phyloP scores from a whole-genome alignment of 2,329 filamentous ascomycete genomes.

The Botrytis porri region DNA sequence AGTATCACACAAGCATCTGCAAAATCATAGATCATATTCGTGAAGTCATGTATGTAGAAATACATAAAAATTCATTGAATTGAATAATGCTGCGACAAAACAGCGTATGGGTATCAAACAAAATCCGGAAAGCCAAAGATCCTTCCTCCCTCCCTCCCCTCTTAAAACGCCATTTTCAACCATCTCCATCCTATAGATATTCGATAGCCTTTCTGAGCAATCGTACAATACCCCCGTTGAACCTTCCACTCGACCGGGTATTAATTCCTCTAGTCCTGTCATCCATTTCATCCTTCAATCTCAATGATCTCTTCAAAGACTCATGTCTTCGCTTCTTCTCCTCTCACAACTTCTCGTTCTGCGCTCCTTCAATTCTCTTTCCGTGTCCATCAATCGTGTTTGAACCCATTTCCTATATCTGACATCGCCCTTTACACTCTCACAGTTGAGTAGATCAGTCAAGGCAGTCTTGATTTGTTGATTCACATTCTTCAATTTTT shows the following conservation, averaged over 20 bases:
- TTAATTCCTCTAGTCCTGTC: background rate
- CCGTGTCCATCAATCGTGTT: conserved; percentile 51
- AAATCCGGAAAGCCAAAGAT: conserved; percentile 8
- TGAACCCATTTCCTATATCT: conserved; percentile 51
- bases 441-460: conserved; percentile 53
- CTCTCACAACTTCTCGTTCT: conserved; percentile 30
- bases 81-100: conserved; percentile 1
- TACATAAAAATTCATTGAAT: conserved; percentile 3
- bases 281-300: conserved; percentile 4
- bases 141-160: background rate
- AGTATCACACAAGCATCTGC: background rate
- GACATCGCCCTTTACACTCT: conserved; percentile 46
- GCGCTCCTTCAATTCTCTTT: conserved; percentile 43
- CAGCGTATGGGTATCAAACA: conserved; percentile 20
- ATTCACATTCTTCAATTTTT: conserved; percentile 48
- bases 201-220: conserved; percentile 4
- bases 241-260: background rate
- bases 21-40: background rate
- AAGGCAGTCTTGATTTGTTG: conserved; percentile 52
- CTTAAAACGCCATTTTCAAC: conserved; percentile 5
- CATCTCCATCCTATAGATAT: background rate
- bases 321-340: conserved; percentile 27
- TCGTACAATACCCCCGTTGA: background rate
- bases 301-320: background rate
- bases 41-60: background rate